phyloP scores from a whole-genome alignment of 2,329 filamentous ascomycete genomes.

The Arthrobotrys entomopaga region DNA sequence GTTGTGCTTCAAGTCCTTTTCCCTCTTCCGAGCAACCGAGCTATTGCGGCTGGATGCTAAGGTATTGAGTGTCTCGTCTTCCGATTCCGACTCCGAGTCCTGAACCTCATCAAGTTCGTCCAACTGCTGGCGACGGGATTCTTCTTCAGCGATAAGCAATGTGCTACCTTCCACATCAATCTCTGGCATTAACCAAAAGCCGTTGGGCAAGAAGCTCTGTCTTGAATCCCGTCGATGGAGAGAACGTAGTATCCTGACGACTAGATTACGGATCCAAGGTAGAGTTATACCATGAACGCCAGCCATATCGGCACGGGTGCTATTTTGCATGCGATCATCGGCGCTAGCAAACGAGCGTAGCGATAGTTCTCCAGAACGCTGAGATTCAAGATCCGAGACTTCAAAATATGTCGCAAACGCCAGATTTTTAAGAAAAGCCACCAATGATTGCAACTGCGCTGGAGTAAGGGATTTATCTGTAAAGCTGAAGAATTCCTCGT shows the following conservation, averaged over 20 bases:
- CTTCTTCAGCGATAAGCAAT: constrained; percentile 84
- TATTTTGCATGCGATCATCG: constrained; percentile 70
- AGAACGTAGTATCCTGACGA: constrained; percentile 70
- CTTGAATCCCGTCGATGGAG: constrained; percentile 90
- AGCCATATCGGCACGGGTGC: constrained; percentile 82
- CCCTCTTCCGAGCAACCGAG: constrained; percentile 72
- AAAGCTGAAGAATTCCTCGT: constrained; percentile 88
- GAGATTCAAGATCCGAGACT: constrained; percentile 71
- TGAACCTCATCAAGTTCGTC: constrained; percentile 72
- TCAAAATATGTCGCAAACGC: constrained; percentile 91
- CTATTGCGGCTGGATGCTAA: constrained; percentile 74
- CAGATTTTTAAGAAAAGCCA: constrained; percentile 87
- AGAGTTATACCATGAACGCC: constrained; percentile 79
- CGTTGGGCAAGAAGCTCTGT: constrained; percentile 80
- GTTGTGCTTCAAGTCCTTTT: constrained; percentile 62
- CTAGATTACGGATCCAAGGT: constrained; percentile 67
- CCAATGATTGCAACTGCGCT: constrained; percentile 76
- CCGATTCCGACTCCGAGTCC: constrained; percentile 65
- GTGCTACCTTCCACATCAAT: constrained; percentile 90
- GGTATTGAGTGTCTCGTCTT: constrained; percentile 66
- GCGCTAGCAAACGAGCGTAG: constrained; percentile 58
- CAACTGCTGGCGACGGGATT: constrained; percentile 78
- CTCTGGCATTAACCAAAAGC: constrained; percentile 94
- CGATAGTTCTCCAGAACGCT: constrained; percentile 56
- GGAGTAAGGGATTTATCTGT: constrained; percentile 73